A percentile compares a stretch with the other conserved stretches of the same genome.
Evolutionary conservation across 1,139 yeast species (phyloP).

Genomic region (Geotrichum carabidarum): DNA sequence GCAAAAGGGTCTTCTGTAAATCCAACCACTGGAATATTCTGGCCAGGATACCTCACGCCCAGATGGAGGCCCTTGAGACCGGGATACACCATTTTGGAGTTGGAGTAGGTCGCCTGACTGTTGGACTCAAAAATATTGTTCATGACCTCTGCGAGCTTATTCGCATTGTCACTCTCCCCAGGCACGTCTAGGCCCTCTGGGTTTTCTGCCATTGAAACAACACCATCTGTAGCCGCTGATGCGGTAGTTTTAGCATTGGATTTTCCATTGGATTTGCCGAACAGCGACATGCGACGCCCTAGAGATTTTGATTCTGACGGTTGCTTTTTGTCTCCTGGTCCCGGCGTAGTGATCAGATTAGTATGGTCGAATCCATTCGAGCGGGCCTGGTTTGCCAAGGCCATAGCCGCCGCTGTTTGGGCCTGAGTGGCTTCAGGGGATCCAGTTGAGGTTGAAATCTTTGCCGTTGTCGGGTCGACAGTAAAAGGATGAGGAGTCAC

Average conservation of each 20-base stretch:
- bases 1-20: constrained; percentile 49
- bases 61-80: constrained; percentile 33
- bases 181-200: constrained; percentile 9
- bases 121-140: constrained; percentile 11
- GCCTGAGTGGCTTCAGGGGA: constrained; percentile 19
- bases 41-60: constrained; percentile 36
- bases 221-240: not conserved
- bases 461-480: constrained; percentile 29
- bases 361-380: constrained; percentile 7
- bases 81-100: constrained; percentile 20
- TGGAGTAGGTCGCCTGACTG: constrained; percentile 6
- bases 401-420: constrained; percentile 1
- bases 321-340: not conserved
- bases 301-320: constrained; percentile 13
- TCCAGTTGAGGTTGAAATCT: constrained; percentile 24
- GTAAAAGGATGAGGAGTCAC: constrained; percentile 37
- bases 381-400: constrained; percentile 1
- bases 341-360: not conserved
- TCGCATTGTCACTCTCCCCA: not conserved
- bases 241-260: not conserved
- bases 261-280: constrained; percentile 20
- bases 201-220: not conserved
- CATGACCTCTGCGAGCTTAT: constrained; percentile 7
- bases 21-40: constrained; percentile 46
- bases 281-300: constrained; percentile 24